These are phyloP conservation scores for Ehretia macrophylla DNA, from an alignment of 257 asterid genomes.

Conservation along the genomic window DNA sequence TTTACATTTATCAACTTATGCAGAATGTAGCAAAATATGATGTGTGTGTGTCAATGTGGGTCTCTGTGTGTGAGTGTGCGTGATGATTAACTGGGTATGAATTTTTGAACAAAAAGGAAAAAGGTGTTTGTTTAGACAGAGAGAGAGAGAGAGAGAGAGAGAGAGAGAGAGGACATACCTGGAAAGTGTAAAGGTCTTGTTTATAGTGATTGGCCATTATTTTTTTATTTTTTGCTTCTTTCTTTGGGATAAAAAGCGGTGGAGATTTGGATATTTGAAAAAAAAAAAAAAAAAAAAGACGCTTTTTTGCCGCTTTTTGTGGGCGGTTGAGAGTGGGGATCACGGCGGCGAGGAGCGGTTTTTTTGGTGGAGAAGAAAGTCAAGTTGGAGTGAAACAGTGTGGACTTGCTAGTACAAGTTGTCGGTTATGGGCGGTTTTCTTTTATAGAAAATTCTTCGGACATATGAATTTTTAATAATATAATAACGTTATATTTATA, in stretches of 20 bases:
- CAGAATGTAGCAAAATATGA: background rate
- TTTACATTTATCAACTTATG: background rate
- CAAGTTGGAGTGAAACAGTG: no score
- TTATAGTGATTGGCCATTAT: slow-evolving; percentile 44
- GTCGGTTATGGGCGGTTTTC: no score
- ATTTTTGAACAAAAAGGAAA: no score
- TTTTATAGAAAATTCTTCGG: no score
- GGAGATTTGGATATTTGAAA: no score
- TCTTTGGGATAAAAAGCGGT: slow-evolving; percentile 8
- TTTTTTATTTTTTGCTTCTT: background rate
- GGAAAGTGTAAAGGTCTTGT: slow-evolving; percentile 36
- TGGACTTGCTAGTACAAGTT: no score
- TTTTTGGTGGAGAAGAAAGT: no score
- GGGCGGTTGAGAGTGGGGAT: background rate
- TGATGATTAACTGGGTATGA: background rate
- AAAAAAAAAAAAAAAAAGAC: background rate
- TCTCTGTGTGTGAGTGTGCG: background rate
- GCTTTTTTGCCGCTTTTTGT: background rate
- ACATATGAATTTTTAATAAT: no score
- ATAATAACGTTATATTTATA: no score
- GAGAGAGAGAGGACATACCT: slow-evolving; percentile 30
- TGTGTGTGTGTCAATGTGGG: background rate
- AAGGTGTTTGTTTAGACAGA: slow-evolving; percentile 14
- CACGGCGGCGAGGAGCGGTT: background rate
- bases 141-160: slow-evolving; percentile 22